A percentile compares a stretch with the other conserved stretches of the same genome.
Evolutionary conservation across 495 filamentous ascomycete genomes (phyloP).

Genomic region (Aspergillus bertholletiae): DNA sequence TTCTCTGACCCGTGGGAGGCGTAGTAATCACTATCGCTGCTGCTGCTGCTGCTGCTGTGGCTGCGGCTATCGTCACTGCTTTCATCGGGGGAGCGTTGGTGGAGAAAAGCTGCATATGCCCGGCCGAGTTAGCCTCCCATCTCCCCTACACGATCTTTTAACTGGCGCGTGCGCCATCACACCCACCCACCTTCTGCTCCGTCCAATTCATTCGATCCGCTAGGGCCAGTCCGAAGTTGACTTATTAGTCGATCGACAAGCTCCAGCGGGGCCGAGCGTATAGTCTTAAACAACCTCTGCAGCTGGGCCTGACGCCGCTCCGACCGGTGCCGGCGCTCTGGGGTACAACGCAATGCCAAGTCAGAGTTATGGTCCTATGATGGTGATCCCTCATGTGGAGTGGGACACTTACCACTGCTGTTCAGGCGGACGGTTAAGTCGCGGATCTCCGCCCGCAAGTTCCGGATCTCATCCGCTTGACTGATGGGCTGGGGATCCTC

Average conservation of each 20-base stretch:
- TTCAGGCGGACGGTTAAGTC: constrained; percentile 29
- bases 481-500: constrained; percentile 38
- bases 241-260: constrained; percentile 33
- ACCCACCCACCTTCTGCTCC: constrained; percentile 28
- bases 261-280: constrained; percentile 35
- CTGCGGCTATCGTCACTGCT: constrained; percentile 11
- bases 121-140: background rate
- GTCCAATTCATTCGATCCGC: constrained; percentile 27
- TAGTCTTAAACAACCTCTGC: constrained; percentile 36
- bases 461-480: constrained; percentile 43
- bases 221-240: constrained; percentile 28
- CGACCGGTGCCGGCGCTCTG: constrained; percentile 21
- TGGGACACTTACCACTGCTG: constrained; percentile 24
- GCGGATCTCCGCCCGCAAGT: constrained; percentile 37
- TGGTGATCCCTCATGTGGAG: background rate
- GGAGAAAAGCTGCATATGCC: background rate
- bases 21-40: constrained; percentile 14
- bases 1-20: constrained; percentile 3
- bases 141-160: too few relatives aligned
- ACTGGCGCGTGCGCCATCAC: background rate
- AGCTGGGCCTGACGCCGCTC: constrained; percentile 32
- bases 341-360: background rate
- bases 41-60: too few relatives aligned
- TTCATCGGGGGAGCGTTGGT: background rate
- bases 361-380: background rate